Base-by-base conservation (phyloP, 768 basidiomycete genomes). In the Pilatotrama ljubarskyi region DNA sequence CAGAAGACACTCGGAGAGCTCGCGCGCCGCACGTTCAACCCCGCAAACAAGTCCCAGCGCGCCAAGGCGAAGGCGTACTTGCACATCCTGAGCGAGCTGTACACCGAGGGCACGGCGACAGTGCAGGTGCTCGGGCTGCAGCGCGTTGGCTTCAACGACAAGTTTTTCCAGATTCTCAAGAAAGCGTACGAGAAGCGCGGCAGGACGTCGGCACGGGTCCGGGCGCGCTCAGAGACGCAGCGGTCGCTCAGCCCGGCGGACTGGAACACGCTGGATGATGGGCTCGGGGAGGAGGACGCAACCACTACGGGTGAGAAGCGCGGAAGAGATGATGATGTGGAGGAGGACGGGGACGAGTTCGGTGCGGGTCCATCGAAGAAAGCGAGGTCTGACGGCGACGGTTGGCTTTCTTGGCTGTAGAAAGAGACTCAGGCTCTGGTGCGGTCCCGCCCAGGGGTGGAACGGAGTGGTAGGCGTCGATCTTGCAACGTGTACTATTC, bases 131-230 rank as follows among this genome's bases (percentile, higher is more conserved):
- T 63, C 8, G 62, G 62, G 20, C 35, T 63, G 32, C 62, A 63
- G 42, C 58, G 62, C 24, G 52, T 63, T 25, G 62, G 62, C 9
- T 63, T 55, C 52, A 63, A 63, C 46, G 47, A 53, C 11, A 44
- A 25, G 36, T 53, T 63, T 25, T 49, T 50, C 37, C 15, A 32
- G 2, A 49, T 62, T 36, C 50, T 62, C 18, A 18, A 41, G 9
- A 36, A 41, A 37, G 62, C 57, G 25, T 54, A 44, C 26, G 36
- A 40, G 22, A 49, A 59, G 46, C 57, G 58, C 17, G 52, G 50
- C 17, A 56, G 48, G 37, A n/a, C n/a, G 26, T 20, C 32, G 5
- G 55, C 37, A 5, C 10, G 8, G 20, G 35, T 2, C n/a, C 48
- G 48, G 24, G 47, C 46, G 37, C 37, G 46, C 20, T n/a, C 35